Evolutionary conservation across 2,329 filamentous ascomycete genomes (phyloP).

Genomic region (Diaporthe citri): DNA sequence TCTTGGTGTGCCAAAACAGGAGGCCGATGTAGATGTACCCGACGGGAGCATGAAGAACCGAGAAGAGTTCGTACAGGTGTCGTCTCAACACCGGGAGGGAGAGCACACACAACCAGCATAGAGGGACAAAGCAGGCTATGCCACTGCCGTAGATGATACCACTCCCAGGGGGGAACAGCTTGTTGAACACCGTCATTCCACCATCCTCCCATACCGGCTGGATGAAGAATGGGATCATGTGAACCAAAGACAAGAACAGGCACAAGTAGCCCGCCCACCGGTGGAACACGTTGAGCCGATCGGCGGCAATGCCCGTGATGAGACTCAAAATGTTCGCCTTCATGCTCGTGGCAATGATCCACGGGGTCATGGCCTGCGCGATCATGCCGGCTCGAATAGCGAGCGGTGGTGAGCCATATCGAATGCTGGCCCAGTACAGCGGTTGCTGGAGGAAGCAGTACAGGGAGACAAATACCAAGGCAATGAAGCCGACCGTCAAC

Average conservation of each 20-base stretch:
- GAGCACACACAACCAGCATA: constrained; percentile 85
- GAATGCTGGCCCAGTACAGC: constrained; percentile 89
- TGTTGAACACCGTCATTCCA: constrained; percentile 77
- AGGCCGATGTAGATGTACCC: constrained; percentile 84
- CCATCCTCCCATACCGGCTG: constrained; percentile 88
- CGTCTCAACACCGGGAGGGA: constrained; percentile 84
- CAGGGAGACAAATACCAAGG: constrained; percentile 79
- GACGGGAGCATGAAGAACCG: constrained; percentile 84
- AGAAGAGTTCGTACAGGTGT: constrained; percentile 87
- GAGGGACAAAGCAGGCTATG: constrained; percentile 82
- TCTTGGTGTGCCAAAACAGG: constrained; percentile 96
- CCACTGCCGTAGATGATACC: constrained; percentile 88
- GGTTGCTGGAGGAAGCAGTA: constrained; percentile 91
- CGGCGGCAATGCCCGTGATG: constrained; percentile 90
- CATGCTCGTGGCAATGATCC: constrained; percentile 90
- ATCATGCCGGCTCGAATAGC: constrained; percentile 93
- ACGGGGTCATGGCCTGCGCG: constrained; percentile 89
- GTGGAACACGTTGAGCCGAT: constrained; percentile 92
- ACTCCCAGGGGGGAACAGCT: constrained; percentile 74
- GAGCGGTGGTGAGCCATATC: constrained; percentile 87
- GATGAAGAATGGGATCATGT: constrained; percentile 90
- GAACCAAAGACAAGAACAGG: constrained; percentile 83
- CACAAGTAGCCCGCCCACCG: constrained; percentile 92
- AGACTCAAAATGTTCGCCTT: constrained; percentile 89
- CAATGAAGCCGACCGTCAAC: constrained; percentile 74